Conservation (phyloP, 495 filamentous ascomycete genomes). For the Halenospora varia region DNA sequence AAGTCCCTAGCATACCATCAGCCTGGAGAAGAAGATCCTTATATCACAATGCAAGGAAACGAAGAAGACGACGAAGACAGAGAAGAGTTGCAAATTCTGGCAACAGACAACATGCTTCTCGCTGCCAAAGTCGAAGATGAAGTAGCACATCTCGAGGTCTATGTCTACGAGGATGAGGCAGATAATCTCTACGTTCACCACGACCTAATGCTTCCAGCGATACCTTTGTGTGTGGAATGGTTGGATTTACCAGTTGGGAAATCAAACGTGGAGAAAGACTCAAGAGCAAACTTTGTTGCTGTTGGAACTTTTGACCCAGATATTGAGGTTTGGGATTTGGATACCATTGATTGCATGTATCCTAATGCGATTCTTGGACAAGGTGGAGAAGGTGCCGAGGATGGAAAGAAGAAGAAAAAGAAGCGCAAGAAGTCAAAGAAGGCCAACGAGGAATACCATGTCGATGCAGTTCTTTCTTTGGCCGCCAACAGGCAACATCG, state of each 20-base stretch:
- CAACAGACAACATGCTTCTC: slow-evolving; percentile 86
- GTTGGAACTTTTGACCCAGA: slow-evolving; percentile 97
- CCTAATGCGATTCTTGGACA: slow-evolving; percentile 96
- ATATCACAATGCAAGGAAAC: slow-evolving; percentile 78
- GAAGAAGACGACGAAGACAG: slow-evolving; percentile 84
- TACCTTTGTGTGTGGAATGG: slow-evolving; percentile 95
- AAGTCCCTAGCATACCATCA: slow-evolving; percentile 90
- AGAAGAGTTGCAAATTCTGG: slow-evolving; percentile 89
- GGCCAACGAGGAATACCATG: slow-evolving; percentile 87
- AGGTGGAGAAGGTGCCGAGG: slow-evolving; percentile 51
- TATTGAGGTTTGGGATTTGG: slow-evolving; percentile 97
- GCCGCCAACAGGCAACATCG: slow-evolving; percentile 88
- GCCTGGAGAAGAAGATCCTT: slow-evolving; percentile 89
- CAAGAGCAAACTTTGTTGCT: slow-evolving; percentile 81
- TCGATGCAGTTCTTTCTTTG: slow-evolving; percentile 87
- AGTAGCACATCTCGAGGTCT: slow-evolving; percentile 92
- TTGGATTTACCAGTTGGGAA: slow-evolving; percentile 82
- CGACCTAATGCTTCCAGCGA: slow-evolving; percentile 98
- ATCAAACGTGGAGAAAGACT: slow-evolving; percentile 47
- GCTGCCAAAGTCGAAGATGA: slow-evolving; percentile 95
- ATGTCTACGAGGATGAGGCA: slow-evolving; percentile 90
- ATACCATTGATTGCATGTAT: slow-evolving; percentile 94
- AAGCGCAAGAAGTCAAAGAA: slow-evolving; percentile 83
- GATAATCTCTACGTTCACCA: slow-evolving; percentile 99
- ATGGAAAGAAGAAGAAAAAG: slow-evolving; percentile 63